These are phyloP conservation scores for Gnaphalium uliginosum DNA, from an alignment of 129 eudicot species.

Conservation along the genomic window DNA sequence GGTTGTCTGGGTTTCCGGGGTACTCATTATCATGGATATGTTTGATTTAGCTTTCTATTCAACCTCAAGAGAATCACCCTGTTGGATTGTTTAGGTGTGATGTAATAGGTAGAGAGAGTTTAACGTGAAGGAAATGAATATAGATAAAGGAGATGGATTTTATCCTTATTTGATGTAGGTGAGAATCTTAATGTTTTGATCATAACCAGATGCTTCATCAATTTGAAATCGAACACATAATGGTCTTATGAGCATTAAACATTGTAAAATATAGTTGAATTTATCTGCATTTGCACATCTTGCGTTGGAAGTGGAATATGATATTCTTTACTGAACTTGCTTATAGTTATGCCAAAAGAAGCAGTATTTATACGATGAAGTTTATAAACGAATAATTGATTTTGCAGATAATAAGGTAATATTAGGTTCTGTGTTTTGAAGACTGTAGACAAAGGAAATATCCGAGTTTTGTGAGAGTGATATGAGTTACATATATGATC, in stretches of 20 bases:
- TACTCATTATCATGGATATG: not conserved
- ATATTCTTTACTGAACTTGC: not conserved
- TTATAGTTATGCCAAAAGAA: not conserved
- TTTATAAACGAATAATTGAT: not conserved
- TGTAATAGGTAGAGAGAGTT: not conserved
- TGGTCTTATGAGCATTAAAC: no score
- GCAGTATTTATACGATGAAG: not conserved
- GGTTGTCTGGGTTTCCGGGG: not conserved
- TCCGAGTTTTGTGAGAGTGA: not conserved
- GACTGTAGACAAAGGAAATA: not conserved
- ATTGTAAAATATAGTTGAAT: not conserved
- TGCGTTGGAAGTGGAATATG: not conserved
- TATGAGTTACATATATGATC: no score
- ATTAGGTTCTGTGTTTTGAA: not conserved
- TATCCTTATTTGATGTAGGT: not conserved
- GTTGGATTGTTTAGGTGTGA: not conserved
- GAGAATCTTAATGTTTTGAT: not conserved
- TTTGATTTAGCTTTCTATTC: not conserved
- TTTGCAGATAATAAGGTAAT: not conserved
- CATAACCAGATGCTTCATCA: not conserved
- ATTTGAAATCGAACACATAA: not conserved
- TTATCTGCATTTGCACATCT: not conserved
- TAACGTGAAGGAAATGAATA: not conserved
- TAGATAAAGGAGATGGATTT: not conserved
- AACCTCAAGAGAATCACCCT: not conserved